A percentile compares a stretch with the other conserved stretches of the same genome.
These are phyloP conservation scores for Leptosphaerulina australis DNA, from an alignment of 2,329 filamentous ascomycete species.

Conservation along the genomic window DNA sequence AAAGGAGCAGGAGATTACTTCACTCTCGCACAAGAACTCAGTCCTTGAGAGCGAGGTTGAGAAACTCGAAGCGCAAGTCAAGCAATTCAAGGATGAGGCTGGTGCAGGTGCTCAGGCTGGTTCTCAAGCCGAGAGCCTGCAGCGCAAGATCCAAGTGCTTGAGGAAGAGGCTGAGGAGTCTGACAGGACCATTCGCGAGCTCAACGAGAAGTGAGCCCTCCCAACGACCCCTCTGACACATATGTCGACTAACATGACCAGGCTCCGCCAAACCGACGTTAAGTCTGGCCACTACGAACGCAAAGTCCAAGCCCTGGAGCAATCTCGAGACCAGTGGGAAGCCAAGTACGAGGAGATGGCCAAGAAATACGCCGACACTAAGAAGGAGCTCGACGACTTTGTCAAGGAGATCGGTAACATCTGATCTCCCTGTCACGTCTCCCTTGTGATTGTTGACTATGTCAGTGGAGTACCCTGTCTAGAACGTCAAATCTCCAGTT, in stretches of 20 bases:
- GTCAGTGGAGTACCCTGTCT: constrained; percentile 33
- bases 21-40: constrained; percentile 92
- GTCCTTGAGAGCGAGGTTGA: constrained; percentile 89
- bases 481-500: constrained; percentile 20
- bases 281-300: constrained; percentile 99
- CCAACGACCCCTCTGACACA: neutral
- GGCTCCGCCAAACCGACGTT: constrained; percentile 97
- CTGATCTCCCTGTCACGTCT: constrained; percentile 57
- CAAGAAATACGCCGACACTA: constrained; percentile 80
- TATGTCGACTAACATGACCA: constrained; percentile 48
- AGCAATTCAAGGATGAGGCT: constrained; percentile 85
- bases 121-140: constrained; percentile 88
- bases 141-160: constrained; percentile 90
- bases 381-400: constrained; percentile 92
- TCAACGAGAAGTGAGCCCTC: constrained; percentile 90
- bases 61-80: constrained; percentile 83
- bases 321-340: constrained; percentile 92
- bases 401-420: constrained; percentile 92
- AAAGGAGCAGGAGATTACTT: constrained; percentile 98
- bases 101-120: constrained; percentile 82
- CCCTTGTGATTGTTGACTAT: constrained; percentile 42
- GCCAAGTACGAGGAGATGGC: constrained; percentile 97
- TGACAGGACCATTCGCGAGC: constrained; percentile 94
- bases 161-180: constrained; percentile 98
- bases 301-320: constrained; percentile 96